phyloP scores from a whole-genome alignment of 108 stramenopile genomes.

The Skeletonema potamos region DNA sequence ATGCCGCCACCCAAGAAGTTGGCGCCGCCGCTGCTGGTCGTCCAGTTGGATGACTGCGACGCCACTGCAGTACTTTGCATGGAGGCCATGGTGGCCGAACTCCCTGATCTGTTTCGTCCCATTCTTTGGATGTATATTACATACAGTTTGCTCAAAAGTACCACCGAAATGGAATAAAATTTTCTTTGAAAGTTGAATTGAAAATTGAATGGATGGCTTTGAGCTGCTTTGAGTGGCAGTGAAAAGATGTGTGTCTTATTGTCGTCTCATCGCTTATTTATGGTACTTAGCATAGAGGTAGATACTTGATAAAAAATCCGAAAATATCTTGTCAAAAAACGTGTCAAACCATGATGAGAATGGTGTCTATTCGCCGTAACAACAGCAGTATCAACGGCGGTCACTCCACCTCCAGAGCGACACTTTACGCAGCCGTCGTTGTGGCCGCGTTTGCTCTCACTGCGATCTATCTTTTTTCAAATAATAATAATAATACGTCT shows the following conservation, averaged over 20 bases:
- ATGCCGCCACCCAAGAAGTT: neutral
- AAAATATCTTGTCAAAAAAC: too few relatives aligned
- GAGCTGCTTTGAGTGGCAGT: neutral
- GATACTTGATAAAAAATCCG: too few relatives aligned
- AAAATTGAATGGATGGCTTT: neutral
- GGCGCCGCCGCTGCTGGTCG: neutral
- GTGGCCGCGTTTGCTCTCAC: neutral
- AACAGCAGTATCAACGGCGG: neutral
- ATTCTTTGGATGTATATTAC: neutral
- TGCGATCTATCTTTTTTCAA: neutral
- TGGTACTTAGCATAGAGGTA: too few relatives aligned
- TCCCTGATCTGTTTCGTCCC: neutral
- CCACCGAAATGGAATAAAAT: too few relatives aligned
- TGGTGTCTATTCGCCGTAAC: neutral
- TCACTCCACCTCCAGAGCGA: neutral
- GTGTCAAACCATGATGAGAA: neutral
- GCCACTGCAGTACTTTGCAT: neutral
- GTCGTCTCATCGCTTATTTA: too few relatives aligned
- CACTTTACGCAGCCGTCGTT: neutral
- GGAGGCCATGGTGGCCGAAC: neutral
- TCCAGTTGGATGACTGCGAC: neutral
- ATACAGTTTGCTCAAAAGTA: too few relatives aligned
- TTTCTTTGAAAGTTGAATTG: too few relatives aligned
- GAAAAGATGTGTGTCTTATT: too few relatives aligned
- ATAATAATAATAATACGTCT: too few relatives aligned